These are phyloP conservation scores for Leishmania amazonensis DNA, from an alignment of 208 protist species.

Conservation along the genomic window DNA sequence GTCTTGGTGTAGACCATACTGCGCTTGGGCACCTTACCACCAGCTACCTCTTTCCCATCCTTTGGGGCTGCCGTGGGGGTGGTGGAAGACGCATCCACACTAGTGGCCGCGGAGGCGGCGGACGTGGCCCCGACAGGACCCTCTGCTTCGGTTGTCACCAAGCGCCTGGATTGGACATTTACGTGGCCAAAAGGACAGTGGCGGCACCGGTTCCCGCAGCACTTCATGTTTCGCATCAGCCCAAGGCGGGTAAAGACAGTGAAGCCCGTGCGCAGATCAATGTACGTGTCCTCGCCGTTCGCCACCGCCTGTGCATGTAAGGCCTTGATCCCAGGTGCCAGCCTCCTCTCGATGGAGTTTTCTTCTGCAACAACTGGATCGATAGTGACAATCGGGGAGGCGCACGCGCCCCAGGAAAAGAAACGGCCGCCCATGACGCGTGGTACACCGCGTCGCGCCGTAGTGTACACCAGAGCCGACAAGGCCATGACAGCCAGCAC, in stretches of 20 bases:
- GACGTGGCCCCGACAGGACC: neutral
- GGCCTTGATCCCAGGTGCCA: conserved; percentile 25
- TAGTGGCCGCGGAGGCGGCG: conserved; percentile 6
- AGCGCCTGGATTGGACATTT: conserved; percentile 30
- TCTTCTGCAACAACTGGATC: conserved; percentile 16
- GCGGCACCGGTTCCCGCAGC: conserved; percentile 51
- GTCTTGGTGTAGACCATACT: conserved; percentile 62
- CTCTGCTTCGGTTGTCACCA: neutral
- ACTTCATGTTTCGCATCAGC: conserved; percentile 37
- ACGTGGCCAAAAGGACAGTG: conserved; percentile 63
- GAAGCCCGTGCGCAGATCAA: conserved; percentile 47
- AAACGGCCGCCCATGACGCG: neutral
- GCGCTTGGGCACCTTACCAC: conserved; percentile 9
- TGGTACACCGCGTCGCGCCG: conserved; percentile 4
- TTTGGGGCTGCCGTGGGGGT: neutral
- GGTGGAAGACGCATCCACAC: neutral
- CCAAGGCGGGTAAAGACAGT: conserved; percentile 49
- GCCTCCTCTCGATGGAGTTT: conserved; percentile 33
- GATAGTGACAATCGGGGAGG: neutral
- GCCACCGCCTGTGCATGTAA: conserved; percentile 34
- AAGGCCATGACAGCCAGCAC: conserved; percentile 13
- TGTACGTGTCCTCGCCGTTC: conserved; percentile 42
- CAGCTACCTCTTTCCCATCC: neutral
- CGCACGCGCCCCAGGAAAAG: neutral
- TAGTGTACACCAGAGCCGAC: conserved; percentile 8